Conservation (phyloP, 2,329 filamentous ascomycete genomes). For the Camillea tinctor region DNA sequence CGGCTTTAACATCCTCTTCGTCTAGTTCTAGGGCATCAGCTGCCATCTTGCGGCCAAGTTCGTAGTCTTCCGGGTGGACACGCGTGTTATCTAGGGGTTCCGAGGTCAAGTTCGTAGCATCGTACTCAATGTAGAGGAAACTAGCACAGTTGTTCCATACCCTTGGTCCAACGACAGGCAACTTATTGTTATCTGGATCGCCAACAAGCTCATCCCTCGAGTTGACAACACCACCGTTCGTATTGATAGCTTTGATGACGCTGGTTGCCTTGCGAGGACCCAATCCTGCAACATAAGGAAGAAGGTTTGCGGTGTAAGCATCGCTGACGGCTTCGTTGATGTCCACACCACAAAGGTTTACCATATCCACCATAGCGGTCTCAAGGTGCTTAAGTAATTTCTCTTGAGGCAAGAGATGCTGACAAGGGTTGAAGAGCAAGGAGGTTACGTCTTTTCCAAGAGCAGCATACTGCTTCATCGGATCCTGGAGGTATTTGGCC, state of each 20-base stretch:
- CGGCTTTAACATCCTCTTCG: slow-evolving; percentile 95
- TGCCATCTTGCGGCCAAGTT: slow-evolving; percentile 96
- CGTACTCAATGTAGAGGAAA: slow-evolving; percentile 88
- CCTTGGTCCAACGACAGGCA: slow-evolving; percentile 79
- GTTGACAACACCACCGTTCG: slow-evolving; percentile 82
- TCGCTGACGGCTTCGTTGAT: slow-evolving; percentile 89
- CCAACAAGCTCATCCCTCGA: slow-evolving; percentile 87
- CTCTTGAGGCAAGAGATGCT: slow-evolving; percentile 83
- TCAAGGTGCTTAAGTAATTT: slow-evolving; percentile 85
- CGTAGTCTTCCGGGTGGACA: slow-evolving; percentile 97
- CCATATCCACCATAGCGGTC: slow-evolving; percentile 97
- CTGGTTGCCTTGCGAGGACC: slow-evolving; percentile 88
- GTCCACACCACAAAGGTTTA: slow-evolving; percentile 93
- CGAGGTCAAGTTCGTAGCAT: slow-evolving; percentile 74
- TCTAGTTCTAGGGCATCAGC: slow-evolving; percentile 95
- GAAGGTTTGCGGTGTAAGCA: slow-evolving; percentile 76
- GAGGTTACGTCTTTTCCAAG: slow-evolving; percentile 86
- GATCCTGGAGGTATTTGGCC: slow-evolving; percentile 90
- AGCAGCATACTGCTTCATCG: slow-evolving; percentile 93
- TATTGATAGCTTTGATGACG: slow-evolving; percentile 84
- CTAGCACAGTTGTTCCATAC: slow-evolving; percentile 98
- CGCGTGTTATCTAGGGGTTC: slow-evolving; percentile 96
- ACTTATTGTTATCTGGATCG: slow-evolving; percentile 74
- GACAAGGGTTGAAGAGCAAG: slow-evolving; percentile 84
- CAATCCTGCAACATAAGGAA: slow-evolving; percentile 88